These are phyloP conservation scores for Tetracentron sinense DNA, from an alignment of 164 flowering plant genomes.

Conservation along the genomic window DNA sequence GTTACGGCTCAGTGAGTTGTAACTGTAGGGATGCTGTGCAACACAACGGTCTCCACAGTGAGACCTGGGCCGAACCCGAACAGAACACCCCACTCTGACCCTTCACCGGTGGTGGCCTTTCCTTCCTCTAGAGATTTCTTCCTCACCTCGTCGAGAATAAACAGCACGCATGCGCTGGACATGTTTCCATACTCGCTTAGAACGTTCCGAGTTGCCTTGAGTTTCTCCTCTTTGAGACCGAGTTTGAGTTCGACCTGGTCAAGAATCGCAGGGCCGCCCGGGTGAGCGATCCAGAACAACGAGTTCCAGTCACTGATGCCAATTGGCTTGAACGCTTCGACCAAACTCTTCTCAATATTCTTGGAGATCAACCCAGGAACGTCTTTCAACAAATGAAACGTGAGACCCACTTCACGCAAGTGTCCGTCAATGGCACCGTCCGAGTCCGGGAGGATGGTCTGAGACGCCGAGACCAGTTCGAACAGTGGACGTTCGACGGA, in stretches of 20 bases:
- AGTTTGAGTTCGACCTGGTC: slow-evolving; percentile 16
- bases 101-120: slow-evolving; percentile 14
- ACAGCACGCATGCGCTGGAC: slow-evolving; percentile 16
- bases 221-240: slow-evolving; percentile 13
- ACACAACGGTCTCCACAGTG: slow-evolving; percentile 17
- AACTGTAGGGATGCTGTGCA: slow-evolving; percentile 1
- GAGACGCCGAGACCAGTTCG: slow-evolving; percentile 13
- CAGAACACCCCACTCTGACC: slow-evolving; percentile 14
- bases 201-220: slow-evolving; percentile 9
- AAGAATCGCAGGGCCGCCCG: slow-evolving; percentile 11
- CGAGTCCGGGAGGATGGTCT: slow-evolving; percentile 11
- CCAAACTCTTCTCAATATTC: slow-evolving; percentile 4
- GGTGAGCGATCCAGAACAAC: slow-evolving; percentile 18
- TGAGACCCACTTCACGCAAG: slow-evolving; percentile 19
- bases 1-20: too few species aligned
- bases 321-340: slow-evolving; percentile 9
- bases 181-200: slow-evolving; percentile 13
- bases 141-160: slow-evolving; percentile 14
- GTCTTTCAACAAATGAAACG: slow-evolving; percentile 15
- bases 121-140: background rate
- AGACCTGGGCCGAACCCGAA: slow-evolving; percentile 22
- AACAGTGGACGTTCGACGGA: slow-evolving; percentile 14
- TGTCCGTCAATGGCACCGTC: slow-evolving; percentile 14
- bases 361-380: slow-evolving; percentile 15
- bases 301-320: slow-evolving; percentile 23